Percentiles rank a stretch among this genome's conserved stretches.
Evolutionary conservation across 2,329 filamentous ascomycete species (phyloP).

Genomic region (Chrysoporthe cubensis): DNA sequence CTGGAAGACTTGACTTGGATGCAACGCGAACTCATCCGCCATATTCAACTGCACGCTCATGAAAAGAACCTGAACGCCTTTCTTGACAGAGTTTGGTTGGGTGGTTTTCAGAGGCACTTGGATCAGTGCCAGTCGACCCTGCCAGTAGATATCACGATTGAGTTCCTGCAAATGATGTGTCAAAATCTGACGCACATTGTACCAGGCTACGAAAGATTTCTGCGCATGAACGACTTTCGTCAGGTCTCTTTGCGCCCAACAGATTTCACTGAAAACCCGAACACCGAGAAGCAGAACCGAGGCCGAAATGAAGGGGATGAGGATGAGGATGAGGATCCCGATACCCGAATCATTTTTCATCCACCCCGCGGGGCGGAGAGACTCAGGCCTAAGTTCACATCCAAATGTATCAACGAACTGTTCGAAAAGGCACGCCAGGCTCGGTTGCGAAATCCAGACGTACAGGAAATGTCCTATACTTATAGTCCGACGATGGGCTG

Average conservation of each 20-base stretch:
- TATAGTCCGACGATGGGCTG: slow-evolving; percentile 55
- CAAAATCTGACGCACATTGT: slow-evolving; percentile 40
- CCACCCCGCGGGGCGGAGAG: slow-evolving; percentile 43
- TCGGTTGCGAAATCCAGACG: slow-evolving; percentile 31
- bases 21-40: slow-evolving; percentile 50
- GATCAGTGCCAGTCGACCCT: slow-evolving; percentile 32
- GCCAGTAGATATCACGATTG: slow-evolving; percentile 49
- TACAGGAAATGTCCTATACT: slow-evolving; percentile 41
- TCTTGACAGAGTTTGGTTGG: slow-evolving; percentile 52
- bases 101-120: slow-evolving; percentile 39
- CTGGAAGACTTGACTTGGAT: slow-evolving; percentile 47
- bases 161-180: slow-evolving; percentile 41
- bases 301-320: slow-evolving; percentile 32
- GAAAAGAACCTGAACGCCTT: slow-evolving; percentile 38
- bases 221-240: slow-evolving; percentile 46
- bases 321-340: slow-evolving; percentile 32
- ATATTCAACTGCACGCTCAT: slow-evolving; percentile 38
- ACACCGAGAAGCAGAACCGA: not conserved
- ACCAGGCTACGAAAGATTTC: slow-evolving; percentile 37
- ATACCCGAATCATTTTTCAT: slow-evolving; percentile 49
- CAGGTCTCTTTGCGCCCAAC: slow-evolving; percentile 32
- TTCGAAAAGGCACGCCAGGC: slow-evolving; percentile 42
- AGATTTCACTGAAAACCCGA: not conserved
- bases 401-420: slow-evolving; percentile 49
- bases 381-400: slow-evolving; percentile 23